Base-by-base conservation (phyloP, 257 asterid species). In the Datura wrightii region DNA sequence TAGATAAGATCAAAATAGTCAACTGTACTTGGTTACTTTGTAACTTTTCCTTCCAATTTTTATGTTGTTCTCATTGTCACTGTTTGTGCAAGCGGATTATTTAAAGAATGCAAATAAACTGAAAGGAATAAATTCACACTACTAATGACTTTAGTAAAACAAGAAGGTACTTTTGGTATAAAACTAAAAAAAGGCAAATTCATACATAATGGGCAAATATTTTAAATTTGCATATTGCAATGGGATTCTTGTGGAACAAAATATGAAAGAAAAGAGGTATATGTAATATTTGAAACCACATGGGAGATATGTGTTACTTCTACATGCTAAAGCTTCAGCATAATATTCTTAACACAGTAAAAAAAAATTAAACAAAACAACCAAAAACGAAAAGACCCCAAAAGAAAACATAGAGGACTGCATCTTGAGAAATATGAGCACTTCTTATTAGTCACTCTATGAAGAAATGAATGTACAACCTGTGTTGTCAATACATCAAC, bases 151-250 rank as follows among this genome's bases (percentile, higher is more conserved):
- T 65, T 0, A 65, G 6, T 36, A 66, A 15, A 36, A 37, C 50
- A 37, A 37, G 44, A 65, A 65, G 50, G 76, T 66, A 37, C 13
- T 6, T 54, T 8, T 66, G 76, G 14, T 69, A 41, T 41, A 41
- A 69, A 4, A 69, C 14, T n/a, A 8, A 16, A 69, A 16, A 16
- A 69, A 41, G 34, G 8, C 16, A 69, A 65, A 66, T 66, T 66
- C 48, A 66, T 66, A 66, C 50, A 66, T 66, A 66, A 66, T 66
- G 76, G 50, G 50, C 50, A 66, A 66, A 66, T 66, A 66, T 66
- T 66, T 8, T 13, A 11, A 37, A 66, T 66, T 36, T 37, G 74
- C 74, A 66, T 37, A 66, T 37, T 6, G 50, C 76, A 66, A 66
- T 2, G 6, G 76, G 76, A 66, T 66, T 66, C 79, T 39, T 41